Evolutionary conservation across 495 filamentous ascomycete species (phyloP).

Genomic region (Pyrenopolyporus hunteri): DNA sequence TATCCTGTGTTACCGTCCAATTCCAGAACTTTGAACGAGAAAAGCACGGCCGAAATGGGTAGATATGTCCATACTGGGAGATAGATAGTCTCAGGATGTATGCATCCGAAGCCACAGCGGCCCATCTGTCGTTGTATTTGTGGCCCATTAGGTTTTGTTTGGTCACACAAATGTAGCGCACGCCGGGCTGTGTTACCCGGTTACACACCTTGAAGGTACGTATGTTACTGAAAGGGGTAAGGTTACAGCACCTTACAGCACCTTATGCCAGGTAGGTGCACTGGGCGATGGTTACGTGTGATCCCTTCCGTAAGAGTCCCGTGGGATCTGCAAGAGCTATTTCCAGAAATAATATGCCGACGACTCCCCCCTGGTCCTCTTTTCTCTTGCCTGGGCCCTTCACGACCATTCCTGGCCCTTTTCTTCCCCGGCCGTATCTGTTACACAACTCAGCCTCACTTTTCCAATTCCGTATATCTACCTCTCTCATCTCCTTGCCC

Average conservation of each 20-base stretch:
- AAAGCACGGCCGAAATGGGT: slow-evolving; percentile 9
- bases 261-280: slow-evolving; percentile 7
- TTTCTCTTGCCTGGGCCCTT: no score
- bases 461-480: slow-evolving; percentile 31
- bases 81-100: background rate
- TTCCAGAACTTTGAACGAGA: slow-evolving; percentile 19
- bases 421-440: background rate
- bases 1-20: slow-evolving; percentile 8
- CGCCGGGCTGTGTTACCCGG: slow-evolving; percentile 1
- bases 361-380: slow-evolving; percentile 9
- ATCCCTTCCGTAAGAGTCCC: slow-evolving; percentile 16
- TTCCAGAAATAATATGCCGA: slow-evolving; percentile 32
- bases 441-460: slow-evolving; percentile 40
- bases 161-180: background rate
- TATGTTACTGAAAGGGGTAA: slow-evolving; percentile 7
- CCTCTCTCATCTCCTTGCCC: slow-evolving; percentile 19
- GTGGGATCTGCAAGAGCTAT: slow-evolving; percentile 23
- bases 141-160: background rate
- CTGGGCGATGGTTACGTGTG: slow-evolving; percentile 22
- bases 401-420: no score
- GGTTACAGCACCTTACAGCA: background rate
- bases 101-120: no score
- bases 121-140: no score
- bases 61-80: background rate
- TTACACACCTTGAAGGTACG: slow-evolving; percentile 1